Evolutionary conservation across 2,329 filamentous ascomycete species (phyloP).

Genomic region (Thelonectria olida): DNA sequence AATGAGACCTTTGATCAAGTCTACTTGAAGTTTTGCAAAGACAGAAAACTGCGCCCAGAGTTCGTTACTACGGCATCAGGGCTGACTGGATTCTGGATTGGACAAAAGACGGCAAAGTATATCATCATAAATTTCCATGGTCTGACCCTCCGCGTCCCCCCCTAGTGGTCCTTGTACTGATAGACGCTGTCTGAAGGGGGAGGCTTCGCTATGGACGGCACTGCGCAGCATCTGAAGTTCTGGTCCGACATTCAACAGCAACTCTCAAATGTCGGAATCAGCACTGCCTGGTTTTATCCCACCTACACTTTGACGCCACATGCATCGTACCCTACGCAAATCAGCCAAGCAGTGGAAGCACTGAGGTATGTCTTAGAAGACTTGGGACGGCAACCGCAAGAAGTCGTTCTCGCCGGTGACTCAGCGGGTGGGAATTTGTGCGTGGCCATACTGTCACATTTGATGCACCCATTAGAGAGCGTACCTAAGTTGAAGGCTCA

Average conservation of each 20-base stretch:
- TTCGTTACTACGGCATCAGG: neutral
- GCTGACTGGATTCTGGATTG: neutral
- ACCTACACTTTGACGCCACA: neutral
- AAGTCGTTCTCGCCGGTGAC: neutral
- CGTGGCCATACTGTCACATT: neutral
- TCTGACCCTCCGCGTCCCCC: neutral
- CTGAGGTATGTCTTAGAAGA: conserved; percentile 2
- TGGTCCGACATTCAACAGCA: neutral
- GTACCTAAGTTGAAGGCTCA: neutral
- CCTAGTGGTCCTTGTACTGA: too few species aligned
- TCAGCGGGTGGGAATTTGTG: neutral
- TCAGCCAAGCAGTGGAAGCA: neutral
- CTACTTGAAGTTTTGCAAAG: neutral
- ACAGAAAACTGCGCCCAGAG: neutral
- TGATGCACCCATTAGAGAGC: neutral
- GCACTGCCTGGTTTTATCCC: neutral
- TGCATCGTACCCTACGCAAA: neutral
- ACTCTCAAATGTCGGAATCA: neutral
- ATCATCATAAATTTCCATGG: conserved; percentile 1
- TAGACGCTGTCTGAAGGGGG: neutral
- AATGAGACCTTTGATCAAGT: neutral
- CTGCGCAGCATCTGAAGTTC: neutral
- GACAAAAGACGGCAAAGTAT: neutral
- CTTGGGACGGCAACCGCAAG: neutral
- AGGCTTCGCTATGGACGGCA: neutral